These are phyloP conservation scores for Penicillium frequentans DNA, from an alignment of 2,329 filamentous ascomycete species.

Conservation along the genomic window DNA sequence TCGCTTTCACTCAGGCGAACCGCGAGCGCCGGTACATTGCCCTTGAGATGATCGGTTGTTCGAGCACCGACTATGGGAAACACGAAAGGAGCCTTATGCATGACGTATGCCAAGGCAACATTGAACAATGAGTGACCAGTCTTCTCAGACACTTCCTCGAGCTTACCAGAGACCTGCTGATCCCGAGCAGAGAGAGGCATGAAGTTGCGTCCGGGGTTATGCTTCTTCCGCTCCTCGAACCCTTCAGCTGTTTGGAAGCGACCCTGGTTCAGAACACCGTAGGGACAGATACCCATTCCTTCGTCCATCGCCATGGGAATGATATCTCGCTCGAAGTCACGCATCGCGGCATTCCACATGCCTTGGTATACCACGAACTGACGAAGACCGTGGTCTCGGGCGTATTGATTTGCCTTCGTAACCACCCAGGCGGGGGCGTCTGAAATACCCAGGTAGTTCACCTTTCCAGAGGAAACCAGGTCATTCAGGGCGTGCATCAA, in stretches of 20 bases:
- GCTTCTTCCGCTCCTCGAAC: conserved; percentile 30
- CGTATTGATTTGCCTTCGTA: conserved; percentile 55
- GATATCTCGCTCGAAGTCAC: conserved; percentile 70
- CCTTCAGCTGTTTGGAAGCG: background rate
- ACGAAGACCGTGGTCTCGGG: conserved; percentile 66
- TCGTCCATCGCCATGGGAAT: conserved; percentile 64
- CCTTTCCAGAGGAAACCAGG: conserved; percentile 61
- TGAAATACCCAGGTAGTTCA: conserved; percentile 66
- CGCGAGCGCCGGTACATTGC: conserved; percentile 55
- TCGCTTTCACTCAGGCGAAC: conserved; percentile 54
- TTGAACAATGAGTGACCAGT: conserved; percentile 11
- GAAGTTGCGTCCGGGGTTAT: conserved; percentile 22
- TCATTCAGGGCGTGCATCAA: conserved; percentile 68
- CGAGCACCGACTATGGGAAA: conserved; percentile 55
- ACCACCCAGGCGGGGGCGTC: conserved; percentile 69
- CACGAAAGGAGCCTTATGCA: conserved; percentile 52
- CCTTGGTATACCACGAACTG: conserved; percentile 72
- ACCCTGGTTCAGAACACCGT: background rate
- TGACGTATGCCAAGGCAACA: conserved; percentile 52
- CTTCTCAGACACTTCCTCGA: conserved; percentile 19
- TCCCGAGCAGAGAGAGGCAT: conserved; percentile 11
- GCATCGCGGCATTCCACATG: conserved; percentile 58
- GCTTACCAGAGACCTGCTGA: conserved; percentile 11
- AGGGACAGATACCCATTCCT: conserved; percentile 50
- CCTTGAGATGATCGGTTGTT: conserved; percentile 51